Base-by-base conservation (phyloP, 2,329 filamentous ascomycete genomes). In the Aspergillus sp. region DNA sequence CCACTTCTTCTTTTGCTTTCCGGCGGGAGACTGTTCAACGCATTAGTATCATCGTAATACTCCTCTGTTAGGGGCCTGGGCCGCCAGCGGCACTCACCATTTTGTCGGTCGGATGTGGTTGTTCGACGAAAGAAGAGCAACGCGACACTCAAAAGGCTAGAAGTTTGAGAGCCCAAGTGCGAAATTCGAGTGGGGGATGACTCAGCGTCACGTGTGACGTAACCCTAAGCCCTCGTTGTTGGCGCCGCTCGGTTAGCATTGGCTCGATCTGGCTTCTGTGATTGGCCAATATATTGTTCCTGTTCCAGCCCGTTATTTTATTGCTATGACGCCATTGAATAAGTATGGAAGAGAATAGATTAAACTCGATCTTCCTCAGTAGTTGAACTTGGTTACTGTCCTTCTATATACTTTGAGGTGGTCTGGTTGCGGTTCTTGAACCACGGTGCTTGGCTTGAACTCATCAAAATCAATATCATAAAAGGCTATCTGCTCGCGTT, bases 1-100 rank as follows among this genome's bases (percentile, higher is more conserved):
- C 73, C 73, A 76, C 73, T 76, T 76, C 72, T 76, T 76, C 71
- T 75, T 75, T 56, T 74, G 71, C 65, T 74, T 74, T 19, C 19
- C 19, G 67, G 70, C 65, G 59, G 71, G 69, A 50, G 71, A 71
- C 69, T 74, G 46, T 57, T 43, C 40, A 43, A 47, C 42, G 28
- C 42, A 41, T 57, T 55, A 53, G 42, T 33, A 46, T 50, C 33
- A 33, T 28, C 32, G 32, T 36, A 43, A 30, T 34, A 32, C 28
- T 30, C 27, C n/a, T 12, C 10, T 11, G 13, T 7, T 39, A 28
- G 7, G n/a, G 27, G 8, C 31, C 33, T 7, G 46, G 27, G 9
- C 7, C 3, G 10, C 35, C 33, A 19, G 19, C 19, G 19, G 19
- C 37, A 57, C 64, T 55, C 52, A 67, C 65, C 65, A 68, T 68